Conservation (phyloP, 495 filamentous ascomycete genomes). For the Massariosphaeria phaeospora region DNA sequence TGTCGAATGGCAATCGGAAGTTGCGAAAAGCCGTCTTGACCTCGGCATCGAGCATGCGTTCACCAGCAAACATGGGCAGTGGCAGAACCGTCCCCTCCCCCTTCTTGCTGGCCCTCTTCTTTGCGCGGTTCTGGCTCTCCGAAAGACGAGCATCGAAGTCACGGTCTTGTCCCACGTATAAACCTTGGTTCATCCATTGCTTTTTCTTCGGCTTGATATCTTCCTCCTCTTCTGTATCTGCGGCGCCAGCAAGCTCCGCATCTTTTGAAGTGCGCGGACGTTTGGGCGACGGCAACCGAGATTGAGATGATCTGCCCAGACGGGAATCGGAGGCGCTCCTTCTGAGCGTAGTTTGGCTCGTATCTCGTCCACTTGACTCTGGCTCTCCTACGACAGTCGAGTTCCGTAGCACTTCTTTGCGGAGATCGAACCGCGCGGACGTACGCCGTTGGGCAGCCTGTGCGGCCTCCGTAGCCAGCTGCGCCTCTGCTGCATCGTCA, state of each 20-base stretch:
- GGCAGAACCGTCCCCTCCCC: conserved; percentile 52
- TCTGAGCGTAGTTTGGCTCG: conserved; percentile 1
- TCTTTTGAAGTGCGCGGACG: conserved; percentile 6
- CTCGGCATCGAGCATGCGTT: conserved; percentile 36
- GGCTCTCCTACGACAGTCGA: conserved; percentile 5
- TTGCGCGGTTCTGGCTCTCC: conserved; percentile 42
- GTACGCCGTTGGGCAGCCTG: conserved; percentile 19
- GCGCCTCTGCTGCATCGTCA: conserved; percentile 18
- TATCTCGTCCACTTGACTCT: neutral
- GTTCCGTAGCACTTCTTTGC: conserved; percentile 19
- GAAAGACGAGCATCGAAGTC: conserved; percentile 57
- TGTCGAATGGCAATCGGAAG: conserved; percentile 83
- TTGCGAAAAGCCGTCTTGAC: conserved; percentile 64
- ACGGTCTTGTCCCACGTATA: conserved; percentile 83
- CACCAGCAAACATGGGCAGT: conserved; percentile 62
- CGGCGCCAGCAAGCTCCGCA: neutral
- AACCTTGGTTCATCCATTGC: conserved; percentile 68
- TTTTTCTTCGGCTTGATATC: conserved; percentile 32
- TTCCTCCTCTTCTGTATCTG: conserved; percentile 16
- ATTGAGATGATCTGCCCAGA: neutral
- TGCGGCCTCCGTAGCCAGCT: conserved; percentile 22
- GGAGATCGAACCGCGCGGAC: conserved; percentile 19
- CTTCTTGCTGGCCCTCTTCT: conserved; percentile 32
- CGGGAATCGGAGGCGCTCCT: conserved; percentile 3
- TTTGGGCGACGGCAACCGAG: neutral